These are phyloP conservation scores for Suillus subalutaceus DNA, from an alignment of 768 basidiomycete species.

Conservation along the genomic window DNA sequence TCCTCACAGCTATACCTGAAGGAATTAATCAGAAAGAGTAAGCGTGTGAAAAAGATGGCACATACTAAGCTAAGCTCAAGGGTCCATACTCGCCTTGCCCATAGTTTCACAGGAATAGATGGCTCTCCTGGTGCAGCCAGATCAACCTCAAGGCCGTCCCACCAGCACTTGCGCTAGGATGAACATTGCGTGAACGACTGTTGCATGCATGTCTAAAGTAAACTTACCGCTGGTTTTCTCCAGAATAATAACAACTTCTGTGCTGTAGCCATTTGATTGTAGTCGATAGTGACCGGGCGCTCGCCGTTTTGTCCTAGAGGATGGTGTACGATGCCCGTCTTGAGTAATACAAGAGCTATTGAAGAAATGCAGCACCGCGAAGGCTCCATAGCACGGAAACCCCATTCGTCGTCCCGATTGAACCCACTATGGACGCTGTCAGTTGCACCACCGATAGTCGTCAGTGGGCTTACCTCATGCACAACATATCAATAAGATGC, in stretches of 20 bases:
- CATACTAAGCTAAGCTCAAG: constrained; percentile 91
- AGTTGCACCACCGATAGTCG: constrained; percentile 15
- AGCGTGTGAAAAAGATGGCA: constrained; percentile 11
- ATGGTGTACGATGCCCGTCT: constrained; percentile 91
- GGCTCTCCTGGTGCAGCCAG: constrained; percentile 60
- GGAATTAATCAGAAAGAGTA: background rate
- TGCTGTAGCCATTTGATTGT: constrained; percentile 93
- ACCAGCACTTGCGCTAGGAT: constrained; percentile 97
- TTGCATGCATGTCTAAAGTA: background rate
- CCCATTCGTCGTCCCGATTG: constrained; percentile 97
- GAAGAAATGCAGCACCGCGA: constrained; percentile 97
- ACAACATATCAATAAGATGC: constrained; percentile 99
- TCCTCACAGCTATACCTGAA: constrained; percentile 5
- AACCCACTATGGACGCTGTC: constrained; percentile 64
- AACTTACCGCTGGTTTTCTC: constrained; percentile 97
- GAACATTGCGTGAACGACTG: background rate
- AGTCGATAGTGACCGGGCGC: constrained; percentile 80
- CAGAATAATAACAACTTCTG: constrained; percentile 97
- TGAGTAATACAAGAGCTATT: constrained; percentile 95
- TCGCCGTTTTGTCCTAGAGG: constrained; percentile 54
- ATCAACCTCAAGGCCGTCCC: constrained; percentile 95
- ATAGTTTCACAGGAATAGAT: constrained; percentile 75
- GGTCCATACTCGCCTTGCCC: constrained; percentile 98
- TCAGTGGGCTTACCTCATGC: constrained; percentile 79
- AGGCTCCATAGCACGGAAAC: constrained; percentile 94